A percentile compares a stretch with the other conserved stretches of the same genome.
Evolutionary conservation across 2,329 filamentous ascomycete genomes (phyloP).

Genomic region (Penicillium verrucosum): DNA sequence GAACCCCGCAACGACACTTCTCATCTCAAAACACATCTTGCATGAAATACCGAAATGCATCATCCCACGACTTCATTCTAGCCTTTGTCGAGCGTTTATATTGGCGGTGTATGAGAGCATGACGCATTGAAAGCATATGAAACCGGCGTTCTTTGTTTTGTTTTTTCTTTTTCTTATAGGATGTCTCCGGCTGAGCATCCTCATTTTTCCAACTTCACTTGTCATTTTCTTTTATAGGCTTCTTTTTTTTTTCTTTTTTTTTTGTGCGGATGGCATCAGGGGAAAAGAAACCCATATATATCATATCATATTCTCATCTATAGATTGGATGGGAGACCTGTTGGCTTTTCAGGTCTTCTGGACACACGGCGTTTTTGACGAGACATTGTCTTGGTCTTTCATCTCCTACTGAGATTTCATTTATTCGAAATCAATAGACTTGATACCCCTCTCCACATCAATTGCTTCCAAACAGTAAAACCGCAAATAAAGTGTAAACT

Average conservation of each 20-base stretch:
- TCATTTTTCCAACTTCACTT: not conserved
- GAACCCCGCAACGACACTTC: slow-evolving; percentile 6
- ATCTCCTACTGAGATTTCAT: slow-evolving; percentile 1
- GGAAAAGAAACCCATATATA: slow-evolving; percentile 3
- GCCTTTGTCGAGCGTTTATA: slow-evolving; percentile 24
- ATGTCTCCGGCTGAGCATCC: slow-evolving; percentile 4
- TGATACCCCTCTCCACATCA: slow-evolving; percentile 22
- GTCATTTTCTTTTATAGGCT: not conserved
- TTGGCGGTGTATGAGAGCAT: slow-evolving; percentile 29
- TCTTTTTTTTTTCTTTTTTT: not conserved
- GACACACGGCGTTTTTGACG: slow-evolving; percentile 19
- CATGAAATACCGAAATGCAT: slow-evolving; percentile 14
- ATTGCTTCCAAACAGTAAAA: not conserved
- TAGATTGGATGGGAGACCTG: slow-evolving; percentile 10
- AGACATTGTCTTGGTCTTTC: slow-evolving; percentile 20
- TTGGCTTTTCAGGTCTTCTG: not conserved
- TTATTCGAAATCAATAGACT: slow-evolving; percentile 23
- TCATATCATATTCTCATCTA: slow-evolving; percentile 9
- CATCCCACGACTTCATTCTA: slow-evolving; percentile 17
- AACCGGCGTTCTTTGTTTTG: slow-evolving; percentile 17
- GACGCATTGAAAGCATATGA: slow-evolving; percentile 27
- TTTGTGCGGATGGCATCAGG: slow-evolving; percentile 18
- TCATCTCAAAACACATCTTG: slow-evolving; percentile 9
- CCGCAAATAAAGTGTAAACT: not conserved
- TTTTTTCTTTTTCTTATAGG: slow-evolving; percentile 11